phyloP scores from a whole-genome alignment of 305 asterid species.

The Ajuga reptans region DNA sequence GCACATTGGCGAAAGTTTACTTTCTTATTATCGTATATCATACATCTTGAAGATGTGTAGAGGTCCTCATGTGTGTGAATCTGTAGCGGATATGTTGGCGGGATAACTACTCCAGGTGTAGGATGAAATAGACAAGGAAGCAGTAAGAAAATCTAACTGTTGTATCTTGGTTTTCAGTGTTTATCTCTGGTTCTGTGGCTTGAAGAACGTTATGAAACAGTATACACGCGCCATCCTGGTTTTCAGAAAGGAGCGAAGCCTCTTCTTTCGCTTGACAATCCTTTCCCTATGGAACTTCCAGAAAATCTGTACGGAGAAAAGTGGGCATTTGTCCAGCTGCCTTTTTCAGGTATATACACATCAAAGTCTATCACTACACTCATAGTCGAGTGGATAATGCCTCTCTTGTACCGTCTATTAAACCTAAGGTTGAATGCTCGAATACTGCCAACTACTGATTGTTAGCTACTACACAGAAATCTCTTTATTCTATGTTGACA shows the following conservation, averaged over 20 bases:
- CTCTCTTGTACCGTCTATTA: background rate
- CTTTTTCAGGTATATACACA: slow-evolving; percentile 55
- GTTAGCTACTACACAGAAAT: background rate
- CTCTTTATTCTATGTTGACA: background rate
- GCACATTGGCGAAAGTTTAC: background rate
- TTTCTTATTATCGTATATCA: background rate
- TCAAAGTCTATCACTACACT: background rate
- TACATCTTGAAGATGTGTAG: too few relatives aligned
- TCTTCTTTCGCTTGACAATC: slow-evolving; percentile 73
- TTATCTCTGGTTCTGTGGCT: slow-evolving; percentile 84
- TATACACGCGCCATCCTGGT: slow-evolving; percentile 83
- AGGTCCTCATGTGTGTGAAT: background rate
- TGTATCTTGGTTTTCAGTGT: slow-evolving; percentile 44
- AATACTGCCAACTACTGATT: background rate
- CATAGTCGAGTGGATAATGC: background rate
- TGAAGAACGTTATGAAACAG: slow-evolving; percentile 84
- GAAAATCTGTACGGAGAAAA: slow-evolving; percentile 86
- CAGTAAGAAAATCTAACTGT: background rate
- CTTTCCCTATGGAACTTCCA: slow-evolving; percentile 92
- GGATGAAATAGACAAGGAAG: too few relatives aligned
- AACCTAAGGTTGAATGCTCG: background rate
- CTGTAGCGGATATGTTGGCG: background rate
- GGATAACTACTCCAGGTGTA: too few relatives aligned
- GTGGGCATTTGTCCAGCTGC: slow-evolving; percentile 98
- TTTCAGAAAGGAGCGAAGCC: slow-evolving; percentile 82